Evolutionary conservation across 192 early-diverging fungal genomes (phyloP).

Genomic region (Coemansia reversa): DNA sequence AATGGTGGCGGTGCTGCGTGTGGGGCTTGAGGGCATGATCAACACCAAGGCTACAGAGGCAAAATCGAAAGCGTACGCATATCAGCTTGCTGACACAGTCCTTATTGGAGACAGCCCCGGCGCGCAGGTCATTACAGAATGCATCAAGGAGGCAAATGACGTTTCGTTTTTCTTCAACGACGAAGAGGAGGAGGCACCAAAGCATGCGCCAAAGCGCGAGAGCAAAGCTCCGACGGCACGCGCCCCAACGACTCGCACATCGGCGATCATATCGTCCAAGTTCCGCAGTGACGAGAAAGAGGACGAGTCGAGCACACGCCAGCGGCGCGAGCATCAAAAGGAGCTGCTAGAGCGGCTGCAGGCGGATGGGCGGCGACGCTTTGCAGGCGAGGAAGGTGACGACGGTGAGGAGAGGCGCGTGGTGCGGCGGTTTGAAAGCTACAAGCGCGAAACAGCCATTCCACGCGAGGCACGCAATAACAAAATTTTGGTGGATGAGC

Average conservation of each 20-base stretch:
- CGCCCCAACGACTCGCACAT: conserved; percentile 53
- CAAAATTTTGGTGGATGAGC: conserved; percentile 87
- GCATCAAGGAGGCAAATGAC: conserved; percentile 42
- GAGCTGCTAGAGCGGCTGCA: conserved; percentile 73
- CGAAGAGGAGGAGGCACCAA: conserved; percentile 24
- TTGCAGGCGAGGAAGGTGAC: conserved; percentile 56
- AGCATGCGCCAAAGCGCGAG: conserved; percentile 31
- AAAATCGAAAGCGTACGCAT: conserved; percentile 75
- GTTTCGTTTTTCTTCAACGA: conserved; percentile 57
- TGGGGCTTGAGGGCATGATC: conserved; percentile 84
- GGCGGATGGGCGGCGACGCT: conserved; percentile 78
- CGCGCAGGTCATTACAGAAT: conserved; percentile 32
- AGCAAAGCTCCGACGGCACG: conserved; percentile 16
- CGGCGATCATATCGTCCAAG: conserved; percentile 72
- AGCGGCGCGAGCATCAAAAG: conserved; percentile 86
- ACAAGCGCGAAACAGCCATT: conserved; percentile 83
- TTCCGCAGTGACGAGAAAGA: conserved; percentile 78
- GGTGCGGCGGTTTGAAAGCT: conserved; percentile 93
- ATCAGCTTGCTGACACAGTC: conserved; percentile 80
- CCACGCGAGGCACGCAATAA: conserved; percentile 77
- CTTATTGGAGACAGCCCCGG: conserved; percentile 53
- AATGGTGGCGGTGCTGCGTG: conserved; percentile 81
- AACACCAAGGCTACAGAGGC: conserved; percentile 73
- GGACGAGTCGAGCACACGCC: conserved; percentile 74
- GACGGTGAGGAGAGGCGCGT: conserved; percentile 67